These are phyloP conservation scores for Hypoxylon sp. DNA, from an alignment of 2,329 filamentous ascomycete species.

Conservation along the genomic window DNA sequence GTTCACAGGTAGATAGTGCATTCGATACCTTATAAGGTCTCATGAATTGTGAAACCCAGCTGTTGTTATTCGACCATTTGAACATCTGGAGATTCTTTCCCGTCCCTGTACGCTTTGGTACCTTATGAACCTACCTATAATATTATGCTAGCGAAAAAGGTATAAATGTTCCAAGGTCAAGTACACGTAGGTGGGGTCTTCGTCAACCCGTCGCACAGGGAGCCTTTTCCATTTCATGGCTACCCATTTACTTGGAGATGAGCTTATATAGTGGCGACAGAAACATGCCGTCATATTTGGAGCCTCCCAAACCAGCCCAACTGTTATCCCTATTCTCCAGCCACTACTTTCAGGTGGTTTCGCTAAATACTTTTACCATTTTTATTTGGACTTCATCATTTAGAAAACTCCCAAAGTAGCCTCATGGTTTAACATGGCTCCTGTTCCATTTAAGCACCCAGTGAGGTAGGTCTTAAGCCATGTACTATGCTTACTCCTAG, in stretches of 20 bases:
- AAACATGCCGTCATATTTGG: conserved; percentile 36
- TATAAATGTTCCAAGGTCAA: background rate
- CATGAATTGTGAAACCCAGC: no score
- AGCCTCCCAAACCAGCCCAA: conserved; percentile 18
- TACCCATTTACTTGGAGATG: conserved; percentile 4
- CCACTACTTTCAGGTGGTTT: conserved; percentile 1
- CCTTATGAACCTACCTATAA: background rate
- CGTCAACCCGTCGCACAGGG: background rate
- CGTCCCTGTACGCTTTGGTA: background rate
- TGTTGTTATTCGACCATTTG: no score
- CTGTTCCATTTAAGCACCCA: conserved; percentile 51
- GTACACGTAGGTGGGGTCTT: background rate
- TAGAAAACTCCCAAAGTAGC: background rate
- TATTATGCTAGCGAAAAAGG: background rate
- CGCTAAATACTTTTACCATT: background rate
- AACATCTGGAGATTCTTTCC: no score
- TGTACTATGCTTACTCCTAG: background rate
- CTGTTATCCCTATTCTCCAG: conserved; percentile 15
- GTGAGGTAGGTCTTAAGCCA: conserved; percentile 47
- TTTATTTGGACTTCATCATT: conserved; percentile 9
- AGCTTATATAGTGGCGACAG: conserved; percentile 24
- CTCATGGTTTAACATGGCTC: conserved; percentile 48
- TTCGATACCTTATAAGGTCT: no score
- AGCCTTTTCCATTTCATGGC: background rate
- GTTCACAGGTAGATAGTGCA: no score